These are phyloP conservation scores for Boechera stricta DNA, from an alignment of 345 rosid genomes.

Conservation along the genomic window DNA sequence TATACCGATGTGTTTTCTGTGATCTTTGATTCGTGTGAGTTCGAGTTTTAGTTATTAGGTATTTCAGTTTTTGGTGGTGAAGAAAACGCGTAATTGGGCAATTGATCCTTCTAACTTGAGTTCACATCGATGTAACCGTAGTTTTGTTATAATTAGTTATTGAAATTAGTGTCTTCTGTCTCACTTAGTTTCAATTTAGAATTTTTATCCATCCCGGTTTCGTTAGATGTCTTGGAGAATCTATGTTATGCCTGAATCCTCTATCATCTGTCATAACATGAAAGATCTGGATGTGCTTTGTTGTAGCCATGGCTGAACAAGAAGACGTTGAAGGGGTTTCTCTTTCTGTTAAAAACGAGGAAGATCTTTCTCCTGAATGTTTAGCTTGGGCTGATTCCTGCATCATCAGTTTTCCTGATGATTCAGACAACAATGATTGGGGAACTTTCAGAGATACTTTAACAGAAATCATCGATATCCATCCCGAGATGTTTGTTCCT, in stretches of 20 bases:
- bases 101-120: background rate
- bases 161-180: background rate
- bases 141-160: background rate
- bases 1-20: background rate
- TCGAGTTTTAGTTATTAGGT: background rate
- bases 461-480: slow-evolving; percentile 53
- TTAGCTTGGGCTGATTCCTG: slow-evolving; percentile 82
- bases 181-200: background rate
- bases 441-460: slow-evolving; percentile 59
- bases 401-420: slow-evolving; percentile 53
- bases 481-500: slow-evolving; percentile 47
- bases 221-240: background rate
- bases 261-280: background rate
- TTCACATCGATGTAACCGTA: background rate
- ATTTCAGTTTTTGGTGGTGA: slow-evolving; percentile 5
- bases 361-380: slow-evolving; percentile 57
- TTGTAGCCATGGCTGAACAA: slow-evolving; percentile 38
- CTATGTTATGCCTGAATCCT: background rate
- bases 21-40: background rate
- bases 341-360: slow-evolving; percentile 29
- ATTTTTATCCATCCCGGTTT: background rate
- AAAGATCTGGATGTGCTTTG: slow-evolving; percentile 8
- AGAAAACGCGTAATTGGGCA: background rate
- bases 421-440: slow-evolving; percentile 52
- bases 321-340: slow-evolving; percentile 28